phyloP scores from a whole-genome alignment of 176 grass and related monocot genomes.

The Elymus sibiricus region DNA sequence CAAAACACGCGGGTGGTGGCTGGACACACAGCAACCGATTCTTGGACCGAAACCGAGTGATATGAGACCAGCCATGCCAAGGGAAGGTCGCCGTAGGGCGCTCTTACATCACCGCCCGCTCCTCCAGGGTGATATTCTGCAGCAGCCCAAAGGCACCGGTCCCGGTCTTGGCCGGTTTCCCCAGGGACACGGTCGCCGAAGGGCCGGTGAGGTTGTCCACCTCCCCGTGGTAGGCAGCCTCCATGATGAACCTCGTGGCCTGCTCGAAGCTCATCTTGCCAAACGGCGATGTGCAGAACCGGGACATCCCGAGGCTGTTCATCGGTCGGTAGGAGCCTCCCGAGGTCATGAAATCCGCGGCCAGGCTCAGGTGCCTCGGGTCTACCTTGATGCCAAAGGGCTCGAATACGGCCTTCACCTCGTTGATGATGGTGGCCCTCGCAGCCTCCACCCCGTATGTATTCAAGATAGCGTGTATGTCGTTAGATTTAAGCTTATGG shows the following conservation, averaged over 20 bases:
- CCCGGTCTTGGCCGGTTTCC: conserved; percentile 78
- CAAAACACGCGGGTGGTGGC: too few species aligned
- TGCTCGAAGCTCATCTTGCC: conserved; percentile 93
- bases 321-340: conserved; percentile 74
- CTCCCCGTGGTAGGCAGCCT: conserved; percentile 74
- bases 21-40: too few species aligned
- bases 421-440: conserved; percentile 57
- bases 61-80: background rate
- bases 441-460: conserved; percentile 88
- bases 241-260: conserved; percentile 74
- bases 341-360: conserved; percentile 90
- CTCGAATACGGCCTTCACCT: conserved; percentile 56
- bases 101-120: conserved; percentile 2
- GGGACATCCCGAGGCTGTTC: conserved; percentile 60
- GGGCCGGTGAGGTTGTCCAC: conserved; percentile 51
- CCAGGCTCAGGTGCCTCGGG: conserved; percentile 66
- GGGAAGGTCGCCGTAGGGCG: background rate
- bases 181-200: conserved; percentile 76
- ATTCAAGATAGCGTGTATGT: conserved; percentile 64
- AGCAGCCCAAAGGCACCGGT: conserved; percentile 71
- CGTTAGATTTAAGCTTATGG: conserved; percentile 37
- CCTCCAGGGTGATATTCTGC: conserved; percentile 40
- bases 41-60: background rate
- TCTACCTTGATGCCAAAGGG: conserved; percentile 66
- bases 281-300: conserved; percentile 76